phyloP scores from a whole-genome alignment of 768 basidiomycete species.

The Pisolithus orientalis region DNA sequence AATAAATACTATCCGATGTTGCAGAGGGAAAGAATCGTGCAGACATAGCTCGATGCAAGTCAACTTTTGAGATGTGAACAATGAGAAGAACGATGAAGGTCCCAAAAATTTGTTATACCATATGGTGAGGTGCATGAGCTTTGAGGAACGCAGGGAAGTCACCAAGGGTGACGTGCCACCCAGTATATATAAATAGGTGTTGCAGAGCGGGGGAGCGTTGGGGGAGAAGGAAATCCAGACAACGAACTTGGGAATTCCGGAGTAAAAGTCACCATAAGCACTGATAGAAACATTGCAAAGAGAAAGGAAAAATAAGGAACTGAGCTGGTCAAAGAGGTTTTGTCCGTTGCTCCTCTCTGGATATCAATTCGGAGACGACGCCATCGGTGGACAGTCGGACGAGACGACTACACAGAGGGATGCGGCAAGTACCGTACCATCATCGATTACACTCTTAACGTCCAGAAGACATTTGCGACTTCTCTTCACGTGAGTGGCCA shows the following conservation, averaged over 20 bases:
- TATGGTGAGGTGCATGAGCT: background rate
- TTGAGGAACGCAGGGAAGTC: background rate
- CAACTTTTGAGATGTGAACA: background rate
- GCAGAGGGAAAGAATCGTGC: background rate
- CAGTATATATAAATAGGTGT: background rate
- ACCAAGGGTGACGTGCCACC: background rate
- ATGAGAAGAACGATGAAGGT: background rate
- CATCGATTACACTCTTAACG: background rate
- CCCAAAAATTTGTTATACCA: background rate
- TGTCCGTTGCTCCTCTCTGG: background rate
- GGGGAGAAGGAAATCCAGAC: background rate
- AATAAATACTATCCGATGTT: background rate
- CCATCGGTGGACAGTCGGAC: background rate
- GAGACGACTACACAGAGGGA: background rate
- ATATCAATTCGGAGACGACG: background rate
- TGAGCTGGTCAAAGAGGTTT: background rate
- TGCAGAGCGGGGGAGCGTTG: background rate
- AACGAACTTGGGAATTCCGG: background rate
- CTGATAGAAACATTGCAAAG: background rate
- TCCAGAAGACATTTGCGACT: background rate
- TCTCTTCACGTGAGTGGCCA: background rate
- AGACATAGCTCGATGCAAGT: background rate
- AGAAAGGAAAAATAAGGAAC: background rate
- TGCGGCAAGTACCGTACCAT: background rate
- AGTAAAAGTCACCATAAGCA: too few relatives aligned